phyloP scores from a whole-genome alignment of 345 rosid species.

The Citrus mangshanensis region DNA sequence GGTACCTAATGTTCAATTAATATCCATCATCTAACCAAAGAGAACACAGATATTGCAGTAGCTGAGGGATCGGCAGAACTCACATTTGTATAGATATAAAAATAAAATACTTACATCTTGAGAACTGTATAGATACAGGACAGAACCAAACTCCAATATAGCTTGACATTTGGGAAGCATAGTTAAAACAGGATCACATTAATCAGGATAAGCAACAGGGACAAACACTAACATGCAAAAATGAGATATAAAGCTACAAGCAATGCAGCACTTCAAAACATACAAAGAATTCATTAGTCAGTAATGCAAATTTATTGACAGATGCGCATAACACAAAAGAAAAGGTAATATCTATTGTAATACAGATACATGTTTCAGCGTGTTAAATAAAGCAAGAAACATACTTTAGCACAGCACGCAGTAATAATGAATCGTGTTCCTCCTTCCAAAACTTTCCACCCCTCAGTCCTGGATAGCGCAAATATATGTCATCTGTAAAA shows the following conservation, averaged over 20 bases:
- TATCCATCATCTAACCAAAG: neutral
- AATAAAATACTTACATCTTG: neutral
- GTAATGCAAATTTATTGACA: neutral
- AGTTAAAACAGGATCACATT: neutral
- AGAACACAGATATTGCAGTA: neutral
- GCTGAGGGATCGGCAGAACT: neutral
- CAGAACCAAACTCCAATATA: neutral
- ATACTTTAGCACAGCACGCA: slow-evolving; percentile 86
- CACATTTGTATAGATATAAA: neutral
- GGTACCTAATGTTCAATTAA: neutral
- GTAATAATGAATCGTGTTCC: slow-evolving; percentile 75
- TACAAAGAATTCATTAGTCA: neutral
- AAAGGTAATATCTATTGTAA: neutral
- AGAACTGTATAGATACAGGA: neutral
- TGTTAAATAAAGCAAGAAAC: slow-evolving; percentile 20
- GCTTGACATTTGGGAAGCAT: neutral
- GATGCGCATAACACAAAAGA: neutral
- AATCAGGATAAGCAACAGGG: neutral
- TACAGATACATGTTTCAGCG: neutral
- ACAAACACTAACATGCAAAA: neutral
- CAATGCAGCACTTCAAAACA: neutral
- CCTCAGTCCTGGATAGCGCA: slow-evolving; percentile 73
- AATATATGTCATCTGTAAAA: slow-evolving; percentile 58
- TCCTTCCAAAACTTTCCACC: slow-evolving; percentile 91
- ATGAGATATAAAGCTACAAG: neutral